These are phyloP conservation scores for Barnettozyma botsteinii DNA, from an alignment of 805 yeast species.

Conservation along the genomic window DNA sequence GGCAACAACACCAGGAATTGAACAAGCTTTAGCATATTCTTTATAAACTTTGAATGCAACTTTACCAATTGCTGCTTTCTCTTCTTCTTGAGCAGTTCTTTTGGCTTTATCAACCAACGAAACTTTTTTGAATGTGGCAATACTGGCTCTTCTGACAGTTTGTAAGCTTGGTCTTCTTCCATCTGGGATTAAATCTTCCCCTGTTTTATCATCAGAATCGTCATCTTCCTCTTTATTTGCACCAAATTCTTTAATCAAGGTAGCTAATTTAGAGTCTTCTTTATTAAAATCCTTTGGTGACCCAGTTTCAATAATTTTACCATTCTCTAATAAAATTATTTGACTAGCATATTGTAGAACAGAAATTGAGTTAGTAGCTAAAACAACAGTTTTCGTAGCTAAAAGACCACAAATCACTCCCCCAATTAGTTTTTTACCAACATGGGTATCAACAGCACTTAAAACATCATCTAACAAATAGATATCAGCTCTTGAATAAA, in stretches of 20 bases:
- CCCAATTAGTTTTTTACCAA: constrained; percentile 76
- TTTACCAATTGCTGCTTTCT: constrained; percentile 52
- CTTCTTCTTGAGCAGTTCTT: constrained; percentile 43
- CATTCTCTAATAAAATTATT: constrained; percentile 64
- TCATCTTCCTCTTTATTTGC: constrained; percentile 31
- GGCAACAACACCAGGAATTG: constrained; percentile 40
- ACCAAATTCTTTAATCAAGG: constrained; percentile 61
- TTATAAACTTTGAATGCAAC: constrained; percentile 49
- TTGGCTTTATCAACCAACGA: constrained; percentile 29
- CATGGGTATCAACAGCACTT: constrained; percentile 97
- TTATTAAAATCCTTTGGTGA: constrained; percentile 46
- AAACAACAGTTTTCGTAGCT: constrained; percentile 63
- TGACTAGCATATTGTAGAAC: constrained; percentile 72
- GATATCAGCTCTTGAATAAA: constrained; percentile 89
- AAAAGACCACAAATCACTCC: constrained; percentile 84
- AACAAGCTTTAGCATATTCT: constrained; percentile 56
- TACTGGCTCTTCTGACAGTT: constrained; percentile 50
- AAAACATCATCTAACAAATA: constrained; percentile 88
- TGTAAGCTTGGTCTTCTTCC: constrained; percentile 10
- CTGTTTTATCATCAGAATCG: constrained; percentile 8
- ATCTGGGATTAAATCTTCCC: constrained; percentile 1
- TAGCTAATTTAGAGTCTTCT: constrained; percentile 42
- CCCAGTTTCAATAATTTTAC: constrained; percentile 63
- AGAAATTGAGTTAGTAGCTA: constrained; percentile 84
- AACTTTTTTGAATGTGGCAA: constrained; percentile 49